Evolutionary conservation across 208 protist species (phyloP).

Genomic region (Endotrypanum monterogeii): DNA sequence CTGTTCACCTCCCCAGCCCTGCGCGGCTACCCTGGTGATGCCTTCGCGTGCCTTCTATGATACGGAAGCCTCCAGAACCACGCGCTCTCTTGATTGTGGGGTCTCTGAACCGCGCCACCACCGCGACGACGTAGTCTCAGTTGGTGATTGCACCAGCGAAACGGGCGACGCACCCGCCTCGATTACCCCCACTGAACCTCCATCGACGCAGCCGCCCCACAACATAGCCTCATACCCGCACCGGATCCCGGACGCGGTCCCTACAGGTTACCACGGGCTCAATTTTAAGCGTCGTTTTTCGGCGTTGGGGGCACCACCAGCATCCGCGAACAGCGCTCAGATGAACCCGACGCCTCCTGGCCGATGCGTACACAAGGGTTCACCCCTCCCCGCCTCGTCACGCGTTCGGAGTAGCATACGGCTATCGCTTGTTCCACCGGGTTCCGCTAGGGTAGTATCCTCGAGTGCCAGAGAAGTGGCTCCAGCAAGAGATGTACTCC

Average conservation of each 20-base stretch:
- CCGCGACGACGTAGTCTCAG: not conserved
- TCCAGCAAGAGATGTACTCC: not conserved
- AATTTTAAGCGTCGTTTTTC: conserved; percentile 9
- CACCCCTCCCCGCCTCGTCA: not conserved
- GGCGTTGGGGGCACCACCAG: conserved; percentile 11
- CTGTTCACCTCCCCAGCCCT: not conserved
- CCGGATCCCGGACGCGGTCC: not conserved
- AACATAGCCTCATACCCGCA: not conserved
- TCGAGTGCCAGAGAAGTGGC: not conserved
- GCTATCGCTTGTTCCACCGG: not conserved
- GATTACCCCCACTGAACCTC: not conserved
- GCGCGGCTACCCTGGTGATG: not conserved
- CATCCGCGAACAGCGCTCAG: not conserved
- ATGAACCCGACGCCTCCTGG: not conserved
- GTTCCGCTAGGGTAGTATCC: not conserved
- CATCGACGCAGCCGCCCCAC: conserved; percentile 1
- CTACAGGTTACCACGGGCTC: conserved; percentile 15
- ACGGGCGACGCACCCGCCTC: not conserved
- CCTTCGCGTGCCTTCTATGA: not conserved
- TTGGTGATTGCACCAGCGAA: not conserved
- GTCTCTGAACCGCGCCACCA: not conserved
- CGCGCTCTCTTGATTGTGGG: not conserved
- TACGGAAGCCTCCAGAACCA: not conserved
- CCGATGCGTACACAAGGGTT: not conserved
- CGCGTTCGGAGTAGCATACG: not conserved